These are phyloP conservation scores for Tetrahymena elliotti DNA, from an alignment of 73 alveolate genomes.

Conservation along the genomic window DNA sequence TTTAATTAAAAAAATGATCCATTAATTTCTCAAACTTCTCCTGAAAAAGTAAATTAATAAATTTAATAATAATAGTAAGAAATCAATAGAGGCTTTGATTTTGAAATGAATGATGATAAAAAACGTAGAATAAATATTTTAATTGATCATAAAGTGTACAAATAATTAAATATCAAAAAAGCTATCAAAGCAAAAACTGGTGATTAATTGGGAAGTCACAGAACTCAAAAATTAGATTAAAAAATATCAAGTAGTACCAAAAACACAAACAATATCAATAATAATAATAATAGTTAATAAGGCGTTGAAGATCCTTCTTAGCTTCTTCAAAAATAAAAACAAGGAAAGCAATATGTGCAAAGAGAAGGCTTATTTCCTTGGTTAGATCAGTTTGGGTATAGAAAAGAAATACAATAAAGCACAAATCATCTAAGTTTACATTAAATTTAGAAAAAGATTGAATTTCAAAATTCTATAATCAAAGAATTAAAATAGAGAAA, in stretches of 20 bases:
- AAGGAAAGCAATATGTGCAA: neutral
- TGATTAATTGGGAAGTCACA: neutral
- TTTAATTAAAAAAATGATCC: neutral
- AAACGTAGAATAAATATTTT: neutral
- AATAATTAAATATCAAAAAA: neutral
- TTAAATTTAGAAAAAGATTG: neutral
- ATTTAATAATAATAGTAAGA: neutral
- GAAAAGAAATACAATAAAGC: neutral
- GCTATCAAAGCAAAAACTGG: neutral
- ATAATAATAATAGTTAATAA: neutral
- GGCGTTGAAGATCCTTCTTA: neutral
- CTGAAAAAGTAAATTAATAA: neutral
- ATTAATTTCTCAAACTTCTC: neutral
- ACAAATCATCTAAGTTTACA: neutral
- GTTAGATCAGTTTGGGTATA: neutral
- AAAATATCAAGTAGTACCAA: neutral
- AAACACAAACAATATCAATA: neutral
- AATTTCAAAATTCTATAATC: neutral
- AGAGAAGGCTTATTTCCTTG: neutral
- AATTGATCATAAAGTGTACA: neutral
- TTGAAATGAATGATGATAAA: neutral
- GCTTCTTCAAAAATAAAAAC: neutral
- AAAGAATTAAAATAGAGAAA: neutral
- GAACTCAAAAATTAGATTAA: neutral
- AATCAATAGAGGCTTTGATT: neutral